Percentiles rank a stretch among this genome's conserved stretches.
Conservation (phyloP, 129 eudicot species). For the Chrysanthemum makinoi region DNA sequence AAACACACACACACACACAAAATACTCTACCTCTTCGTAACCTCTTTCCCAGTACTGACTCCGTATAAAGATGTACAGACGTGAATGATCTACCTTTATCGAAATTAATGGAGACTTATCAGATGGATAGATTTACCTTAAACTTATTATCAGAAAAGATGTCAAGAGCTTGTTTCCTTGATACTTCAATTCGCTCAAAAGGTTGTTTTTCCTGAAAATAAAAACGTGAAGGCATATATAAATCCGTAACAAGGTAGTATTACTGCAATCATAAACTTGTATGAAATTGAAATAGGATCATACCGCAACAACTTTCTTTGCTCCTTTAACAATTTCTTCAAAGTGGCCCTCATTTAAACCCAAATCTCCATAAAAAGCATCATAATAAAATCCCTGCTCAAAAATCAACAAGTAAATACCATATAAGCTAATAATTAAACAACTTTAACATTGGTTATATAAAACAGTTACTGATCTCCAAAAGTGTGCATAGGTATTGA, state of each 20-base stretch:
- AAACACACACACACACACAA: neutral
- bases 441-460: too few species aligned
- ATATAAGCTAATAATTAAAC: neutral
- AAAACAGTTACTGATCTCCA: too few species aligned
- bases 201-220: constrained; percentile 79
- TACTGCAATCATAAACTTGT: too few species aligned
- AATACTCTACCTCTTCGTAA: constrained; percentile 54
- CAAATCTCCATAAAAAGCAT: constrained; percentile 85
- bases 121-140: constrained; percentile 49
- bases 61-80: constrained; percentile 33
- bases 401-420: constrained; percentile 25
- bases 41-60: constrained; percentile 72
- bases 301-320: constrained; percentile 84
- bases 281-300: neutral
- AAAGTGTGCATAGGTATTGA: too few species aligned
- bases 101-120: neutral
- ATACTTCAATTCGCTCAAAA: constrained; percentile 91
- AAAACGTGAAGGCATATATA: neutral
- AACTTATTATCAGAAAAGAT: constrained; percentile 88
- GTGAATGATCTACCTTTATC: neutral
- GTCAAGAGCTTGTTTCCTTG: constrained; percentile 90
- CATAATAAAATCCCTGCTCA: constrained; percentile 97
- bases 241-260: too few species aligned
- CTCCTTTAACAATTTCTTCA: constrained; percentile 64
- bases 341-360: constrained; percentile 96